Evolutionary conservation across 768 basidiomycete genomes (phyloP), one percentile per base, ranked within the genome.

Genomic region (Piloderma croceum): DNA sequence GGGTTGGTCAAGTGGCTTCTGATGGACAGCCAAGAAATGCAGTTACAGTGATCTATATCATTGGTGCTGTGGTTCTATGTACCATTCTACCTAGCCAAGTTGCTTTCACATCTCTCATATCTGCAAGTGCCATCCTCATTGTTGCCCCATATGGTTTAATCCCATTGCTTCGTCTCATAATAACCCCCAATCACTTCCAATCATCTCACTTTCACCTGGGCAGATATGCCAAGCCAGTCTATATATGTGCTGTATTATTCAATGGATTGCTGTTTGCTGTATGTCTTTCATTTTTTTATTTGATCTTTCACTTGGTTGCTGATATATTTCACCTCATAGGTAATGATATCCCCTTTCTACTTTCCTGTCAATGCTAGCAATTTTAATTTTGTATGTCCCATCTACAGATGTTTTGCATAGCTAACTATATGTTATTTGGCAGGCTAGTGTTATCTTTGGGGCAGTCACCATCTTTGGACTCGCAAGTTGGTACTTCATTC

Each of bases 71-170:
- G n/a, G n/a, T n/a, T n/a, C n/a, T n/a, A n/a, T n/a, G n/a, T n/a
- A n/a, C n/a, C 84, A 92, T 93, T 53, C 65, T 94, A 19, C 88
- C 90, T 1, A 89, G 86, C 52, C 80, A 85, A 51, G 91, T 93
- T 24, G 91, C 91, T 3, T 96, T 94, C 68, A 90, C 83, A 3
- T 92, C 90, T 11, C 70, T 94, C 44, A 76, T 92, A 31, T 90
- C 88, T 9, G 91, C 90, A 6, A 86, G 87, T 17, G 88, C 71
- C 4, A 72, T 90, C 3, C 91, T 90, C 1, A 91, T 86, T 3
- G 90, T 91, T 42, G 88, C 90, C 0, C 85, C 89, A 2, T 93
- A 93, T 54, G 87, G 80, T 0, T 68, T 93, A 31, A 90, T 93
- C 44, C 77, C 84, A 7, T 54, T 85, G 2, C 69, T 92, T 23